Conservation (phyloP, 1,284 basidiomycete species). For the Puccinia novopanici region DNA sequence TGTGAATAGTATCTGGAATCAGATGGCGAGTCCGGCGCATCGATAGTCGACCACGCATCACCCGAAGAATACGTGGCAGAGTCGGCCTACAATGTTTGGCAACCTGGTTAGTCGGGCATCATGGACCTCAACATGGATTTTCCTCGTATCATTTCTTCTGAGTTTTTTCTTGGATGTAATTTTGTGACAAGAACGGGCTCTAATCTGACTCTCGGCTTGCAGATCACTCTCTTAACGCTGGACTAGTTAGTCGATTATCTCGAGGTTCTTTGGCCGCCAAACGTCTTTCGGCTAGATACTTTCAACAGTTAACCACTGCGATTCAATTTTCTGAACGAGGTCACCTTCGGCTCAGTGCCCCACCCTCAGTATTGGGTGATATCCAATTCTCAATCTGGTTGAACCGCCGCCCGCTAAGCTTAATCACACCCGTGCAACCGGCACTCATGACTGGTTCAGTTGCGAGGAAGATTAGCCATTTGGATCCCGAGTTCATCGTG, state of each 20-base stretch:
- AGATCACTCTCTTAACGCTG: constrained; percentile 24
- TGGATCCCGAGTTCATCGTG: constrained; percentile 27
- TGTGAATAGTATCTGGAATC: constrained; percentile 29
- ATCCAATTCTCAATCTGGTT: constrained; percentile 40
- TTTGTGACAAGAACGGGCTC: background rate
- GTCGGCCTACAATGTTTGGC: constrained; percentile 15
- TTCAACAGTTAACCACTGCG: constrained; percentile 27
- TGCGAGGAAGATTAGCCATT: background rate
- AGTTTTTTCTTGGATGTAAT: background rate
- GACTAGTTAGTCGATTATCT: constrained; percentile 22
- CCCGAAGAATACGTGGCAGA: constrained; percentile 26
- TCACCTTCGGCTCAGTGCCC: background rate
- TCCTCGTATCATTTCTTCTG: background rate
- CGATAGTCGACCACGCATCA: constrained; percentile 25
- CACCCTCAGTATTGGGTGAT: constrained; percentile 8
- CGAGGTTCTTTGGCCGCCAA: constrained; percentile 30
- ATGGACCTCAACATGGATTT: background rate
- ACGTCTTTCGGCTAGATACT: constrained; percentile 25
- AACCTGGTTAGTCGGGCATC: constrained; percentile 24
- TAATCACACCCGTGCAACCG: background rate
- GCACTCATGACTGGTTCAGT: background rate
- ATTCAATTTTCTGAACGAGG: background rate
- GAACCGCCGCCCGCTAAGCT: constrained; percentile 7
- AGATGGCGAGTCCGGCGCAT: constrained; percentile 1
- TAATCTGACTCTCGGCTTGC: background rate